Base-by-base conservation (phyloP, 129 eudicot species). In the Pseudognaphalium luteoalbum region DNA sequence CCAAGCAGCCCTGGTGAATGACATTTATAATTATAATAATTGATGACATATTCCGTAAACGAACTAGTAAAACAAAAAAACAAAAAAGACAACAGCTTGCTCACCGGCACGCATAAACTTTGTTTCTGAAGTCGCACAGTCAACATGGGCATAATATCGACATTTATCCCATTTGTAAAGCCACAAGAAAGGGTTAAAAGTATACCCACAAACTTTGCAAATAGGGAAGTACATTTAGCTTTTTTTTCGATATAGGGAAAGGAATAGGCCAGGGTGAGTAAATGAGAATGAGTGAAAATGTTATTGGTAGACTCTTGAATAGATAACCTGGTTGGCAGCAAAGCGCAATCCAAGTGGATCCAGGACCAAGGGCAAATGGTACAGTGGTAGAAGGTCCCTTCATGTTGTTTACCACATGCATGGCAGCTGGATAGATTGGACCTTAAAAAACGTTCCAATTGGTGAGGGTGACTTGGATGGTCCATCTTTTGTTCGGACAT, bases 141-240 rank as follows among this genome's bases (percentile, higher is more conserved):
- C 0, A 5, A 54, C 19, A n/a, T 54, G 60, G 9, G 0, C 10
- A 2, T 54, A 54, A n/a, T 54, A 54, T 54, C 10, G 60, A n/a
- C 60, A 54, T 54, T 54, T 17, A 54, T 54, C 60, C 22, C 60
- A 54, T 54, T 54, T 54, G 9, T 54, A 54, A 6, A 17, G 60
- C 60, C 60, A 54, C 8, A 0, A 0, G 21, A 0, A 5, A n/a
- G 0, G 1, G 1, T 0, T 1, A 54, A n/a, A 54, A 4, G 2
- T 0, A 0, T 2, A 0, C 5, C n/a, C 22, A 54, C 60, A 54
- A 17, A 54, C 25, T 54, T 54, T 54, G 22, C 60, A 54, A 5
- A 0, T 0, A 5, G 60, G 60, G n/a, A 5, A 17, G 60, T 0
- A n/a, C n/a, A 16, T 16, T 17, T 54, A 5, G 60, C 10, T 17